These are phyloP conservation scores for Tylopilus felleus DNA, from an alignment of 768 basidiomycete species.

Conservation along the genomic window DNA sequence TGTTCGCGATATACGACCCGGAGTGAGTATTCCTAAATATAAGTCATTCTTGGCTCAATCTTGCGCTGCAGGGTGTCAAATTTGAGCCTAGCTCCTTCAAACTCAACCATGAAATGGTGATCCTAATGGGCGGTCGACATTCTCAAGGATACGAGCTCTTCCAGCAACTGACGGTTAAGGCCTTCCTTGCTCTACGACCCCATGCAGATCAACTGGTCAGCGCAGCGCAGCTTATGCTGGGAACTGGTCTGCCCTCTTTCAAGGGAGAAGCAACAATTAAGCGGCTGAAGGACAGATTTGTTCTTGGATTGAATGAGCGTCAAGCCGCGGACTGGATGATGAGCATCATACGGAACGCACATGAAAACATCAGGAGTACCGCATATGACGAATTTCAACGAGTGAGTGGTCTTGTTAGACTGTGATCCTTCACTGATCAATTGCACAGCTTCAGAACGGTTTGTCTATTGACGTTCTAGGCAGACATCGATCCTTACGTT, in stretches of 20 bases:
- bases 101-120: constrained; percentile 97
- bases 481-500: neutral
- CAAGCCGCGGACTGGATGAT: constrained; percentile 96
- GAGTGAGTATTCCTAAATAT: constrained; percentile 40
- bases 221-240: constrained; percentile 91
- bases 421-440: constrained; percentile 1
- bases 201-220: constrained; percentile 88
- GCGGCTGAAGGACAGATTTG: constrained; percentile 84
- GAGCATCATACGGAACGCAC: constrained; percentile 83
- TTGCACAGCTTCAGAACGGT: constrained; percentile 48
- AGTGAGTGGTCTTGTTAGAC: constrained; percentile 40
- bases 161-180: constrained; percentile 91
- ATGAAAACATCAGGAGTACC: constrained; percentile 91
- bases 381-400: constrained; percentile 96
- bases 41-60: constrained; percentile 5
- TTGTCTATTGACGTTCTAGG: constrained; percentile 9
- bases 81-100: constrained; percentile 99
- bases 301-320: constrained; percentile 74
- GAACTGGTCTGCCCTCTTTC: constrained; percentile 92
- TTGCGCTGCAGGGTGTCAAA: constrained; percentile 76
- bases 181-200: constrained; percentile 94
- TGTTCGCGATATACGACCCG: constrained; percentile 45
- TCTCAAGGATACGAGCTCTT: constrained; percentile 95
- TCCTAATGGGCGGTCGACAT: constrained; percentile 92
- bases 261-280: constrained; percentile 93